Evolutionary conservation across 805 yeast species (phyloP), one percentile per base, ranked within the genome.

Genomic region (Babjeviella inositovora): DNA sequence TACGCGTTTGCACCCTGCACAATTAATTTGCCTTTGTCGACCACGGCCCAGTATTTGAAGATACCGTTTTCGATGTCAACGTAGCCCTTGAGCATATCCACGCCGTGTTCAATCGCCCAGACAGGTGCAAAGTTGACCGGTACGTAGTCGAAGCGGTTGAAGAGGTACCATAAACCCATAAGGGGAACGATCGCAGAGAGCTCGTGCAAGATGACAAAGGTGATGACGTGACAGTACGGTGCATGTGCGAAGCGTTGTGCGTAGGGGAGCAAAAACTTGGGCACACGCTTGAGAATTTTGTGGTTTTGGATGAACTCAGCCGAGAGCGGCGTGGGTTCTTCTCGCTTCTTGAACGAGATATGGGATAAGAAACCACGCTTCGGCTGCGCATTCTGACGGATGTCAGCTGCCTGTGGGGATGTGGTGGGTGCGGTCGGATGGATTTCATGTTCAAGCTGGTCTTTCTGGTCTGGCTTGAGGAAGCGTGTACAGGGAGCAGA

Each of bases 1-100:
- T 45, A 56, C 3, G 62, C 51, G 29, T 52, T 53, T 4, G 62
- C 61, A 7, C 63, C 62, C 27, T 55, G 58, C 42, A 44, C 43
- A 18, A 55, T 38, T 21, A 54, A 40, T 17, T 34, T 39, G 23
- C 50, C 32, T 34, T 56, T 56, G 12, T 56, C 60, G 18, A 39
- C 35, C 10, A 50, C 17, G 2, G 54, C 40, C n/a, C n/a, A n/a
- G 29, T 39, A 49, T 10, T 38, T 33, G 8, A 8, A 18, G 19
- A 48, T 50, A 8, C 47, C 45, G 12, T 43, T 40, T 27, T 56
- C 62, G n/a, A 56, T 49, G 14, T 53, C 35, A 23, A 41, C 44
- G 8, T 52, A 47, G 1, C 58, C 60, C 27, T 53, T 53, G n/a
- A n/a, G n/a, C n/a, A n/a, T n/a, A n/a, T n/a, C n/a, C n/a, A n/a